Base-by-base conservation (phyloP, 2,329 filamentous ascomycete genomes). In the Microdochium trichocladiopsis region DNA sequence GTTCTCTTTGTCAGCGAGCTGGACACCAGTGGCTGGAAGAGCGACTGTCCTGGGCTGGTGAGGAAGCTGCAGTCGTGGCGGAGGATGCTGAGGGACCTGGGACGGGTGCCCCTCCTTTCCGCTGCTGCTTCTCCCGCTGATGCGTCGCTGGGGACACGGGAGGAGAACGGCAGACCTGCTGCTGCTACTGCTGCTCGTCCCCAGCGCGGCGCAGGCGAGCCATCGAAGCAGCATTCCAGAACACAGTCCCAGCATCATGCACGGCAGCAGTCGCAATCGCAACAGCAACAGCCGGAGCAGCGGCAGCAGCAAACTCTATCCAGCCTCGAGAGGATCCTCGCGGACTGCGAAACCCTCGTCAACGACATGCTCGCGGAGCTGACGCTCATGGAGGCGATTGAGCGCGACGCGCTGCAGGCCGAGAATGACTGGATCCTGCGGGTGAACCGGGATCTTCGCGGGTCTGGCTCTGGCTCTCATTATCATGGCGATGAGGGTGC, bases 281-380 rank as follows among this genome's bases (percentile, higher is more conserved):
- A 25, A 12, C 47, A 28, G 25, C 23, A 25, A 10, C 23, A 23
- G n/a, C 47, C 3, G 22, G 12, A 25, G 47, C 47, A 48, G 8
- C 23, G 18, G 24, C 47, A 51, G 3, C 47, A 11, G 18, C 12
- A 25, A 6, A 51, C 51, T 24, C 51, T 41, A 45, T 63, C 64
- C 4, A 62, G 64, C 18, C 58, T 66, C 8, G 58, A 56, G 25
- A 55, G 58, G 6, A 59, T 61, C 23, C 56, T 67, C 18, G 45
- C 25, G 21, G 63, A 60, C 10, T 59, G 56, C 52, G 64, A 71
- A 22, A 61, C 60, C 16, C 64, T 87, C 47, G 73, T 86, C 12
- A 62, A 69, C 48, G 79, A 76, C 33, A 87, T 87, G 83, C 65
- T 84, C 47, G 71, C 69, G n/a, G 84, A 87, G 69, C 67, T 88